phyloP scores from a whole-genome alignment of 768 basidiomycete genomes.

The Crucibulum laeve region DNA sequence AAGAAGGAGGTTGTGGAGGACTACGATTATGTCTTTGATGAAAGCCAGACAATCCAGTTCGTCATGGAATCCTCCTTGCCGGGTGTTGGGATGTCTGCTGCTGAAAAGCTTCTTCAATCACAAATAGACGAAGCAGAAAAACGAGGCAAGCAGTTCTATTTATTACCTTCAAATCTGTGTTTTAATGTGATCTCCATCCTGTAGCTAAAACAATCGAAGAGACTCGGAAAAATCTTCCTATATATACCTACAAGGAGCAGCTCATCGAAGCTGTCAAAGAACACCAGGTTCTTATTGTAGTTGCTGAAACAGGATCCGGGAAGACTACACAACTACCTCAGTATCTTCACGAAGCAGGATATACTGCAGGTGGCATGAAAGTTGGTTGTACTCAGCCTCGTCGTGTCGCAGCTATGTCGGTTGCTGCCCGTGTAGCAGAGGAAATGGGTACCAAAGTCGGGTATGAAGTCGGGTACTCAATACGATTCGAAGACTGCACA shows the following conservation, averaged over 20 bases:
- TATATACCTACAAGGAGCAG: conserved; percentile 83
- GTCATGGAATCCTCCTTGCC: conserved; percentile 78
- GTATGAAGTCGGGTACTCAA: conserved; percentile 99
- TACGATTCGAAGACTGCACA: conserved; percentile 99
- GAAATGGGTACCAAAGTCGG: conserved; percentile 98
- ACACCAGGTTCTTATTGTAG: conserved; percentile 94
- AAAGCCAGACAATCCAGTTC: conserved; percentile 94
- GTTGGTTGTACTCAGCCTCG: conserved; percentile 97
- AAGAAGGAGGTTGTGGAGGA: conserved; percentile 76
- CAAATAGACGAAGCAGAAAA: conserved; percentile 92
- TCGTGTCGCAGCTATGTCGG: conserved; percentile 98
- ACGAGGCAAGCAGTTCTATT: conserved; percentile 52
- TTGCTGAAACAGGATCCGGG: conserved; percentile 97
- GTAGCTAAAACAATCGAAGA: conserved; percentile 88
- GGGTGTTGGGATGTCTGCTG: conserved; percentile 71
- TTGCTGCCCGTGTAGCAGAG: conserved; percentile 97
- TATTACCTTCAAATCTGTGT: not conserved
- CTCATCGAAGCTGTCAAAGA: conserved; percentile 86
- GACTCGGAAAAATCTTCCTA: conserved; percentile 89
- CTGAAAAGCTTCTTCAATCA: conserved; percentile 78
- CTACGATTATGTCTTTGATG: conserved; percentile 98
- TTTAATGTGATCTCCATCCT: not conserved
- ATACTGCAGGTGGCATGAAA: conserved; percentile 81
- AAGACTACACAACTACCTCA: conserved; percentile 99
- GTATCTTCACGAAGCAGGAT: conserved; percentile 97